phyloP scores from a whole-genome alignment of 257 asterid genomes.

The Forsythia suspensa region DNA sequence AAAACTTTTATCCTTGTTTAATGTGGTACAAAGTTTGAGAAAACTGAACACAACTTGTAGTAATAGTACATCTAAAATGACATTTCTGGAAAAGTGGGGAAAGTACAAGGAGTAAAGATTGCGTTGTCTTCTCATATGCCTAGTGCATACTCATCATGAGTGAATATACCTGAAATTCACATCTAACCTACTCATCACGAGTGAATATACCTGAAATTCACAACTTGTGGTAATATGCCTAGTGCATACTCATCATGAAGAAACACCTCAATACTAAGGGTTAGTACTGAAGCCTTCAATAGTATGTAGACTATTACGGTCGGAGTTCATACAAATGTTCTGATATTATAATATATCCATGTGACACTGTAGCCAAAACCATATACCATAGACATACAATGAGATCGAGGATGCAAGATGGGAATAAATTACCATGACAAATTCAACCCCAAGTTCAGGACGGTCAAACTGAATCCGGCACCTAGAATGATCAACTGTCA shows the following conservation, averaged over 20 bases:
- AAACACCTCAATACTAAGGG: background rate
- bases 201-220: too few species aligned
- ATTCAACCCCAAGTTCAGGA: slow-evolving; percentile 93
- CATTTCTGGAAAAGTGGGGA: background rate
- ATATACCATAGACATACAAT: slow-evolving; percentile 10
- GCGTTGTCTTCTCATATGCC: background rate
- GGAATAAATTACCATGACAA: slow-evolving; percentile 68
- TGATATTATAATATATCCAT: background rate
- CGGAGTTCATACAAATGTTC: background rate
- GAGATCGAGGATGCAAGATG: slow-evolving; percentile 12
- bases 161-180: too few species aligned
- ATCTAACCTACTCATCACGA: too few species aligned
- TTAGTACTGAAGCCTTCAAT: background rate
- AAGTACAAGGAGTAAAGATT: background rate
- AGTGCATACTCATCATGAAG: too few species aligned
- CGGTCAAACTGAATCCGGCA: slow-evolving; percentile 91
- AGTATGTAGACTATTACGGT: background rate
- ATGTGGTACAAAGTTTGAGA: background rate
- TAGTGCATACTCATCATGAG: background rate
- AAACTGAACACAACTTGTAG: background rate
- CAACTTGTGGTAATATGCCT: too few species aligned
- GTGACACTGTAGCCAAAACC: background rate
- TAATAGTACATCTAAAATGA: background rate
- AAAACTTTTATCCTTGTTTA: background rate
- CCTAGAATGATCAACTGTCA: slow-evolving; percentile 83